Evolutionary conservation across 345 rosid species (phyloP).

Genomic region (Capsella bursapastoris): DNA sequence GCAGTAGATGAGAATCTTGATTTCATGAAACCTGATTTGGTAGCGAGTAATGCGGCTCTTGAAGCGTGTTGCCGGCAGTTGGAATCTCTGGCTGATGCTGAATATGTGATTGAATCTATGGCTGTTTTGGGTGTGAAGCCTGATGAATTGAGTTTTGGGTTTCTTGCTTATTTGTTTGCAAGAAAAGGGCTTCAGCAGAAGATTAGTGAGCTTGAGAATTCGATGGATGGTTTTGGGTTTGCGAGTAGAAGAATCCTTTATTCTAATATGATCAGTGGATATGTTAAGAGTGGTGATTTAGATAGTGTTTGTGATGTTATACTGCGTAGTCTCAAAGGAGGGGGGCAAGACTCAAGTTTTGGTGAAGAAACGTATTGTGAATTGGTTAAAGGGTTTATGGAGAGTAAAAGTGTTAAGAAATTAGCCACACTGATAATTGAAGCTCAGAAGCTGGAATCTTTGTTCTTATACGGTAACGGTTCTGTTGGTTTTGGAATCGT

Average conservation of each 20-base stretch:
- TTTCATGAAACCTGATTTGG: conserved; percentile 72
- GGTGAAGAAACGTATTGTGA: conserved; percentile 61
- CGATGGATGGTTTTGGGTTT: conserved; percentile 62
- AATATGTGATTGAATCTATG: conserved; percentile 66
- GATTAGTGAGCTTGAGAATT: conserved; percentile 62
- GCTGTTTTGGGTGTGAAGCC: conserved; percentile 69
- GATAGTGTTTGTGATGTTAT: conserved; percentile 56
- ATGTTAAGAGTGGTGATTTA: conserved; percentile 61
- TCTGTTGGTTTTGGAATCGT: conserved; percentile 74
- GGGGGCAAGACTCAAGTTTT: conserved; percentile 47
- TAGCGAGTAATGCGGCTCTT: conserved; percentile 75
- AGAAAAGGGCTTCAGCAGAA: conserved; percentile 65
- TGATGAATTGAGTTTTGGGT: conserved; percentile 71
- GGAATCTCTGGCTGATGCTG: conserved; percentile 68
- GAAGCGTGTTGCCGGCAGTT: conserved; percentile 65
- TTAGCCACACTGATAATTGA: conserved; percentile 69
- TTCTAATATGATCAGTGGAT: conserved; percentile 65
- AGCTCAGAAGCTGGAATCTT: conserved; percentile 72
- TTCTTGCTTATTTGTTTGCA: conserved; percentile 81
- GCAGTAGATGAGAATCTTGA: conserved; percentile 72
- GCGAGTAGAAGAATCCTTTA: conserved; percentile 48
- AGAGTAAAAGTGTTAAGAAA: conserved; percentile 56
- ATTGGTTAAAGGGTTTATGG: conserved; percentile 65
- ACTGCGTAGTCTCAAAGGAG: conserved; percentile 46
- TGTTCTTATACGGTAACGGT: conserved; percentile 39